A percentile compares a stretch with the other conserved stretches of the same genome.
Evolutionary conservation across 148 eudicot species (phyloP).

Genomic region (Nepenthes gracilis): DNA sequence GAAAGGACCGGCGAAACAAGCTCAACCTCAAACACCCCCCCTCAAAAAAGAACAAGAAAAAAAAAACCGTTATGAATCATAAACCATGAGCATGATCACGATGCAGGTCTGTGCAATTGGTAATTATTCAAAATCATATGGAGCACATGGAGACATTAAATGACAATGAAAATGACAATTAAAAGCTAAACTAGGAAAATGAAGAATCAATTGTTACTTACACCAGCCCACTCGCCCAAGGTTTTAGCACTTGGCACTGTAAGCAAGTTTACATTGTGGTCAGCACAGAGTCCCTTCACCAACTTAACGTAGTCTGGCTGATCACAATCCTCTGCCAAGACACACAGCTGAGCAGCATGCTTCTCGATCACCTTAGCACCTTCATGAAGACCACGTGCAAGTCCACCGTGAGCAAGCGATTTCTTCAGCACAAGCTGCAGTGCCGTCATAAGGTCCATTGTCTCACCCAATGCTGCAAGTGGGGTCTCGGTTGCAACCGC

Average conservation of each 20-base stretch:
- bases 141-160: neutral
- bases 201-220: slow-evolving; percentile 9
- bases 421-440: slow-evolving; percentile 28
- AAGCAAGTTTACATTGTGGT: slow-evolving; percentile 27
- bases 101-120: too few species aligned
- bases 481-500: slow-evolving; percentile 7
- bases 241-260: slow-evolving; percentile 27
- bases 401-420: slow-evolving; percentile 24
- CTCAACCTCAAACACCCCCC: too few species aligned
- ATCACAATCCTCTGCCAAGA: slow-evolving; percentile 36
- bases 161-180: neutral
- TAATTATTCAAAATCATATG: neutral
- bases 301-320: slow-evolving; percentile 29
- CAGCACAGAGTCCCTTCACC: slow-evolving; percentile 29
- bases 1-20: too few species aligned
- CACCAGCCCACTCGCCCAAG: slow-evolving; percentile 40
- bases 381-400: slow-evolving; percentile 29
- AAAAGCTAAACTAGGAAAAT: neutral
- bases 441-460: slow-evolving; percentile 30
- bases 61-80: too few species aligned
- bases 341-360: slow-evolving; percentile 34
- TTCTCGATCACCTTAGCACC: slow-evolving; percentile 30
- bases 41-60: too few species aligned
- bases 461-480: slow-evolving; percentile 21
- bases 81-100: neutral